Evolutionary conservation across 2,329 filamentous ascomycete genomes (phyloP).

Genomic region (Chaetothyriales sp.): DNA sequence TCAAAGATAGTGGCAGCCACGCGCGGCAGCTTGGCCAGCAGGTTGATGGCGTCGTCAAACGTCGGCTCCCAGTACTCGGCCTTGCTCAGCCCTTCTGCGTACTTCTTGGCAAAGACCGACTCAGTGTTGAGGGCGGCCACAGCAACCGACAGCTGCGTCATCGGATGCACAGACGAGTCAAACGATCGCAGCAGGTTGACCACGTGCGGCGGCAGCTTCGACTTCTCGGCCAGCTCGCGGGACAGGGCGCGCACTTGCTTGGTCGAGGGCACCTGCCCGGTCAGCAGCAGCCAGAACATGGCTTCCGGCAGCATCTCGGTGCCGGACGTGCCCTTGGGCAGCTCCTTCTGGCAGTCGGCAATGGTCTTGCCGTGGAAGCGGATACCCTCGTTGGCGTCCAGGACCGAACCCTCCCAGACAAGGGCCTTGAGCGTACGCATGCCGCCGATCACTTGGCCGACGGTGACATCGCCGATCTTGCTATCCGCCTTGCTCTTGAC

Average conservation of each 20-base stretch:
- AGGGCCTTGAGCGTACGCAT: conserved; percentile 97
- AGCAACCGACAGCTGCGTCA: conserved; percentile 94
- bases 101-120: conserved; percentile 83
- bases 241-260: conserved; percentile 70
- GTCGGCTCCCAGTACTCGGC: conserved; percentile 98
- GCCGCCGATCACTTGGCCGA: conserved; percentile 85
- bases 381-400: conserved; percentile 93
- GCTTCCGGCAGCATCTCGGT: conserved; percentile 97
- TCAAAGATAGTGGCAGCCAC: conserved; percentile 98
- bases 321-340: conserved; percentile 81
- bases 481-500: conserved; percentile 76
- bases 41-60: conserved; percentile 84
- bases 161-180: conserved; percentile 80
- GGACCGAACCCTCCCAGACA: conserved; percentile 96
- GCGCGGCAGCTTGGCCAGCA: conserved; percentile 89
- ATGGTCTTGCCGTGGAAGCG: conserved; percentile 96
- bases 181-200: conserved; percentile 79
- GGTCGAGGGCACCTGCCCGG: conserved; percentile 74
- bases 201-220: conserved; percentile 66
- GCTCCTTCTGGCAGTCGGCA: conserved; percentile 87
- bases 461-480: conserved; percentile 78
- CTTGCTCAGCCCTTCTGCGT: conserved; percentile 82
- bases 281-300: conserved; percentile 98
- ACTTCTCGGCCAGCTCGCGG: conserved; percentile 73
- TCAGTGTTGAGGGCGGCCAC: conserved; percentile 93